Conservation (phyloP, 179 eudicot species). For the Spergularia azorica region DNA sequence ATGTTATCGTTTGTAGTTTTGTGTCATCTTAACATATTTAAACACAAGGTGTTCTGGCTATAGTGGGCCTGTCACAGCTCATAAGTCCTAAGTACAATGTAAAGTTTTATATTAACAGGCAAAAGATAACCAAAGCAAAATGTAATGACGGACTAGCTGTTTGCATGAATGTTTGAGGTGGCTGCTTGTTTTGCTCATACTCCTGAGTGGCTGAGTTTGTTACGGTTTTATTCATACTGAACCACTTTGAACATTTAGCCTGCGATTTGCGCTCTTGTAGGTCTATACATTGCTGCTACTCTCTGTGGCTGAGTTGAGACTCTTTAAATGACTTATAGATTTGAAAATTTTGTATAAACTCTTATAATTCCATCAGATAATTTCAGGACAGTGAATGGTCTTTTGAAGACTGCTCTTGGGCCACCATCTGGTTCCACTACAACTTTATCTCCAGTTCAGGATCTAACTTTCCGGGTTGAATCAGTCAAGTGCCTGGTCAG, state of each 20-base stretch:
- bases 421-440: conserved; percentile 94
- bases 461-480: conserved; percentile 85
- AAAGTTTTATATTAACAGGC: neutral
- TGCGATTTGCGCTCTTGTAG: neutral
- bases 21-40: neutral
- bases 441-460: conserved; percentile 84
- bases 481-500: conserved; percentile 92
- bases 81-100: neutral
- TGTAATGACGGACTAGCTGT: neutral
- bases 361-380: conserved; percentile 87
- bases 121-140: neutral
- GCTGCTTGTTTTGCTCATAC: neutral
- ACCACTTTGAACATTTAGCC: conserved; percentile 4
- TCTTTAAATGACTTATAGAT: conserved; percentile 16
- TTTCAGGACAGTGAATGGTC: conserved; percentile 99
- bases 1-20: too few relatives aligned
- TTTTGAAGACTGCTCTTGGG: conserved; percentile 93
- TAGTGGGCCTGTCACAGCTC: neutral
- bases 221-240: neutral
- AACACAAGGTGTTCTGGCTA: neutral
- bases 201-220: neutral
- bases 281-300: conserved; percentile 5
- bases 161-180: conserved; percentile 6
- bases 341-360: conserved; percentile 52
- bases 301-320: neutral